Base-by-base conservation (phyloP, 805 yeast species). In the Candida ascalaphidarum region DNA sequence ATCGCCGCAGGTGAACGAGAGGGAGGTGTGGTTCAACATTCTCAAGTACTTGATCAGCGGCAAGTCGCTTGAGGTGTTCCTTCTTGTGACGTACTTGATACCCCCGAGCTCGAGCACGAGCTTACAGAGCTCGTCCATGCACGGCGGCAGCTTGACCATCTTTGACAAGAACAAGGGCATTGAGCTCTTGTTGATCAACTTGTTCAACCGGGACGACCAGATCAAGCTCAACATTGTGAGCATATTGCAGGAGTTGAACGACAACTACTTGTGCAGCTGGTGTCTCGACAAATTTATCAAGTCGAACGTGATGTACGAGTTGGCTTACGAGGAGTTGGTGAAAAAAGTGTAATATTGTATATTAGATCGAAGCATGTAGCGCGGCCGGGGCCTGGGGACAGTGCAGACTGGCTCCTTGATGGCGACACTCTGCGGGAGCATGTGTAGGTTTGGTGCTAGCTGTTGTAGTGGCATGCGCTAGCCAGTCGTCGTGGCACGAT, bases 111-210 rank as follows among this genome's bases (percentile, higher is more conserved):
- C 55, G 10, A 51, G 62, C 17, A 48, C 65, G 3, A 54, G 61
- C 27, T 44, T 59, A 21, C 65, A 57, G 36, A 46, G 58, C 26
- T 46, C 56, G 12, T 47, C 61, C 5, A 40, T 47, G 6, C 62
- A 58, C 32, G 65, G 65, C 1, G 66, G 68, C 5, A 53, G 47
- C 34, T 35, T 58, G 26, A 57, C 66, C 5, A 54, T 58, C 2
- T 61, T 63, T 28, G 69, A 63, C 34, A 59, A 61, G 35, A 65
- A 65, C 39, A 58, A 56, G 34, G 69, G 69, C 2, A 52, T 65
- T 14, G 70, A 65, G 36, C 45, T 61, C 14, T 34, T 65, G 14
- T 40, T 62, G 21, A 38, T 64, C 12, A 64, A 63, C 29, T 42
- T 65, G 26, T 65, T 63, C 39, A 61, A 65, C 36, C 48, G 41